Percentiles rank a stretch among this genome's conserved stretches.
These are phyloP conservation scores for Neonectria ditissima DNA, from an alignment of 2,329 filamentous ascomycete genomes.

Conservation along the genomic window DNA sequence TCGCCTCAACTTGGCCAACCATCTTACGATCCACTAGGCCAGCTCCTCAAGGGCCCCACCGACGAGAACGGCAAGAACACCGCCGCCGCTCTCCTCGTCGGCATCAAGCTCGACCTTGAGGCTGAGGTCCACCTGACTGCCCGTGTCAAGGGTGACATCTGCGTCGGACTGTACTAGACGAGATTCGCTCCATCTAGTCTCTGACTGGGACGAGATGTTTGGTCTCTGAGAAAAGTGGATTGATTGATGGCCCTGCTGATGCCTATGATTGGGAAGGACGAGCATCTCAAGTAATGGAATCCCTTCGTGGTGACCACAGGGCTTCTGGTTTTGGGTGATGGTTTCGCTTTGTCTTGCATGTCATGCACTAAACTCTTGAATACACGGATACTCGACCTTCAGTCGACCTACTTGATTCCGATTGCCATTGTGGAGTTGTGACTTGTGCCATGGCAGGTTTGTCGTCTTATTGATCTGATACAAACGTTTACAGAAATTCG, in stretches of 20 bases:
- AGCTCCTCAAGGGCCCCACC: slow-evolving; percentile 67
- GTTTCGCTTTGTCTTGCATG: background rate
- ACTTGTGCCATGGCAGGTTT: background rate
- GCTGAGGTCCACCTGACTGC: slow-evolving; percentile 72
- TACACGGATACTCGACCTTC: background rate
- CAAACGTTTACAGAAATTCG: too few relatives aligned
- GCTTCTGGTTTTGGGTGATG: slow-evolving; percentile 8
- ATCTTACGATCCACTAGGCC: slow-evolving; percentile 51
- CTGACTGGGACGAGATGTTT: slow-evolving; percentile 6
- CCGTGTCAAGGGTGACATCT: slow-evolving; percentile 70
- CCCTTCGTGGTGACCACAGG: background rate
- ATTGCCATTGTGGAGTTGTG: background rate
- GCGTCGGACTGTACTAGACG: slow-evolving; percentile 54
- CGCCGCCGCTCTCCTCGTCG: slow-evolving; percentile 67
- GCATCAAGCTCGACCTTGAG: slow-evolving; percentile 73
- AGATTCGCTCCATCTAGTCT: background rate
- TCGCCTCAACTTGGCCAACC: background rate
- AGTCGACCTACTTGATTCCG: background rate
- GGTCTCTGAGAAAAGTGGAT: slow-evolving; percentile 9
- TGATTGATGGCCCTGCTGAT: slow-evolving; percentile 17
- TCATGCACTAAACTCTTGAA: slow-evolving; percentile 7
- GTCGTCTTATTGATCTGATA: background rate
- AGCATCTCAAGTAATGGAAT: slow-evolving; percentile 16
- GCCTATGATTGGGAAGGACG: slow-evolving; percentile 4
- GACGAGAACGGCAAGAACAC: slow-evolving; percentile 69